These are phyloP conservation scores for Diophrys sp. DNA, from an alignment of 73 alveolate genomes.

Conservation along the genomic window DNA sequence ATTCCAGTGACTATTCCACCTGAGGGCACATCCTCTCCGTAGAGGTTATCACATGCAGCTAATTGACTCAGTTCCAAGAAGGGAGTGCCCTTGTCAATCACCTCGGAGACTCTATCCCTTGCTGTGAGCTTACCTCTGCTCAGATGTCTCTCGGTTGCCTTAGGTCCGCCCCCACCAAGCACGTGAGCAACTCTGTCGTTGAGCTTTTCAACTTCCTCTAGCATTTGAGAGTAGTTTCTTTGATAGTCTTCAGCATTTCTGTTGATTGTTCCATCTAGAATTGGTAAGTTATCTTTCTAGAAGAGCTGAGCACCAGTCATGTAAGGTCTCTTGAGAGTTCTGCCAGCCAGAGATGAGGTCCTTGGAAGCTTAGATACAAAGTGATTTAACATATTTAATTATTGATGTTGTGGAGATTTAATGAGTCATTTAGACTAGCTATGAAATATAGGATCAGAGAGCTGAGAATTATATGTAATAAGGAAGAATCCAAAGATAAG, in stretches of 20 bases:
- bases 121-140: conserved; percentile 49
- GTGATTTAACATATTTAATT: background rate
- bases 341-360: background rate
- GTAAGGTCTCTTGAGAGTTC: background rate
- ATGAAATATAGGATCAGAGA: too few species aligned
- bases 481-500: too few species aligned
- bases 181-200: conserved; percentile 18
- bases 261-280: conserved; percentile 34
- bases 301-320: background rate
- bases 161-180: conserved; percentile 34
- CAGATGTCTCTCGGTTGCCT: conserved; percentile 28
- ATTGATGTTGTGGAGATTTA: too few species aligned
- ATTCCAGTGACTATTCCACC: conserved; percentile 93
- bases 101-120: conserved; percentile 47
- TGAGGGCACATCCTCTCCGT: conserved; percentile 78
- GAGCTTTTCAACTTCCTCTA: conserved; percentile 29
- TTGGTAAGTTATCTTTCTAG: conserved; percentile 1
- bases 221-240: conserved; percentile 32
- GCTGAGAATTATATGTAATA: too few species aligned
- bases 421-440: too few species aligned
- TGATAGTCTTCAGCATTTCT: conserved; percentile 23
- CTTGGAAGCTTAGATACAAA: background rate
- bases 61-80: conserved; percentile 81
- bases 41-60: conserved; percentile 72
- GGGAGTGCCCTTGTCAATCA: conserved; percentile 83